Evolutionary conservation across 2,329 filamentous ascomycete genomes (phyloP), one percentile per base, ranked within the genome.

Genomic region (Ophiosphaerella korrae): DNA sequence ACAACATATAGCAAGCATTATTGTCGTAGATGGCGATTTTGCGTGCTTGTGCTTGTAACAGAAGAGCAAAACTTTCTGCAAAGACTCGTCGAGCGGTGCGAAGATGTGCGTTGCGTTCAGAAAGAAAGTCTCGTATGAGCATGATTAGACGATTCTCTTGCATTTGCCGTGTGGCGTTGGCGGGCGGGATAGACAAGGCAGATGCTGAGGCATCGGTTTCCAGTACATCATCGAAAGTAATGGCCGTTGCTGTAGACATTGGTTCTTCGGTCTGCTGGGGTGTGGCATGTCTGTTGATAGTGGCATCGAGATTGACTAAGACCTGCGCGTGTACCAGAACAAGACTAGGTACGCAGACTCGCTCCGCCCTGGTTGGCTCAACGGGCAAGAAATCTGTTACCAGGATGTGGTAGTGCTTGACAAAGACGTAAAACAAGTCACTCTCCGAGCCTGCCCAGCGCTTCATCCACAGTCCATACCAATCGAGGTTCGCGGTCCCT

Each of bases 381-480:
- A 60, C 50, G 1, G 70, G 77, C 7, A 78, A 66, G 58, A 77
- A 81, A 52, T 94, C 89, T 35, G 89, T 85, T 3, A 87, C 82
- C 3, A 97, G 79, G 16, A 93, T 82, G 71, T 93, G 89, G 63
- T 89, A 95, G 69, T 94, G 88, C 74, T 96, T 96, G 75, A 87
- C 85, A 66, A 97, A 97, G 38, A 95, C 88, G 75, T 93, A 96
- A 69, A 96, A 90, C 31, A 97, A 78, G 66, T 96, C 92, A 3
- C 89, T 95, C 63, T 96, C 92, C 2, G 86, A 85, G 12, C 92
- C 92, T 54, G 85, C 88, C 92, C 92, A 97, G 53, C 91, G 85
- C 34, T 88, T 84, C 7, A 90, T 79, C 92, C 92, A 97, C 1
- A 87, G 86, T 1, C 90, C 90, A 63, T 88, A 85, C 92, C 92